Evolutionary conservation across 345 rosid species (phyloP), one percentile per base, ranked within the genome.

Genomic region (Microthlaspi erraticum): DNA sequence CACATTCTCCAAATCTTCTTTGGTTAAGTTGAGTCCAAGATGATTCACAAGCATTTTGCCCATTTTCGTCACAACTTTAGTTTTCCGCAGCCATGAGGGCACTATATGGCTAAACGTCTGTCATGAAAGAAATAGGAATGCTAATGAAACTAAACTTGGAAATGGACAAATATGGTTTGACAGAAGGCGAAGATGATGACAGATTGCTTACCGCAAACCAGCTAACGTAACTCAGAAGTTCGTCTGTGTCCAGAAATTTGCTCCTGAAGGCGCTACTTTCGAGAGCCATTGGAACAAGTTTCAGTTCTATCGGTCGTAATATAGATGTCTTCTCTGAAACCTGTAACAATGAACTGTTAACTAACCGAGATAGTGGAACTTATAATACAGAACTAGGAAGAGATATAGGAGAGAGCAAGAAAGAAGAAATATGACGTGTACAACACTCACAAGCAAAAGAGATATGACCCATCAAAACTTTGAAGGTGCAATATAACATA

Each of bases 251-350:
- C 52, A 92, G 87, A 83, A 92, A 87, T 79, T 92, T 92, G 84
- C 83, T 87, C 81, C 96, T 79, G 81, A 92, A 92, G 60, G 98
- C 97, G 83, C 95, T 90, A 50, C 97, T 93, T 81, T 90, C 98
- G 74, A 92, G 74, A 66, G 97, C 89, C 77, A 82, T 86, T 53
- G 98, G 98, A 76, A 92, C 97, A 77, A 88, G 93, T 82, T 92
- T 88, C 68, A 92, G 75, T 77, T 92, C 98, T 73, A 83, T 71
- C 7, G 98, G 98, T 64, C 95, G 87, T 75, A 92, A 76, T 74
- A 92, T 73, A 50, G 91, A 60, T n/a, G 93, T 90, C 87, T 90
- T 92, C 81, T 90, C 91, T 2, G 98, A 89, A 78, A 90, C 97
- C 98, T 92, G 80, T 76, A 79, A 76, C 48, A 23, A 51, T 50